Base-by-base conservation (phyloP, 768 basidiomycete genomes). In the Neoboletus brunneissimus region DNA sequence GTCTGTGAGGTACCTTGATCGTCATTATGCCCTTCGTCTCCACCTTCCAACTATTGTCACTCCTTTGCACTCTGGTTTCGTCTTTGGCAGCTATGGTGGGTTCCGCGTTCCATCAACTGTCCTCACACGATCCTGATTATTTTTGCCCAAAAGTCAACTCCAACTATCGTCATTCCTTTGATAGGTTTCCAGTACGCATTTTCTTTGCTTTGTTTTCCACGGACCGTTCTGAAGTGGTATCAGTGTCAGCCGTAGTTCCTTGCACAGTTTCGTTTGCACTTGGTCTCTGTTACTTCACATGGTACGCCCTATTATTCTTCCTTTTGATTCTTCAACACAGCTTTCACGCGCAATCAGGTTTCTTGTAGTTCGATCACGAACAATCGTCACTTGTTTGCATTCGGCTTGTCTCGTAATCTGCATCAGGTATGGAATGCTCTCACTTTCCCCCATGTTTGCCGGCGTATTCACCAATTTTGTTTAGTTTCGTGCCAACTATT, bases 141-240 rank as follows among this genome's bases (percentile, higher is more conserved):
- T 40, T 27, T 15, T 44, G 15, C 4, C 20, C n/a, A n/a, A n/a
- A 22, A 53, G 55, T 43, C 42, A 29, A 50, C 48, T 51, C 59
- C 55, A 64, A 55, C 51, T 46, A 54, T 65, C 13, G 54, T 64
- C 59, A 48, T 18, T 53, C 63, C 2, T 61, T 64, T 60, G n/a
- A 29, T 20, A n/a, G 9, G 38, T 29, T 48, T 32, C 31, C 1
- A 47, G 62, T 64, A 47, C 2, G 45, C 25, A 16, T 40, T 31
- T 25, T 8, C 15, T 10, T 48, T 18, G 16, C 5, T n/a, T 13
- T 18, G 5, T 42, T 34, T 18, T 27, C 13, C 11, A 1, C 13
- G 1, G 4, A 9, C 4, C 11, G 0, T 41, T 15, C 29, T 53
- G 48, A 53, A 3, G 16, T 1, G 43, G 13, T 13, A 20, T 23